Evolutionary conservation across 208 protist species (phyloP).

Genomic region (Strigomonas galati): DNA sequence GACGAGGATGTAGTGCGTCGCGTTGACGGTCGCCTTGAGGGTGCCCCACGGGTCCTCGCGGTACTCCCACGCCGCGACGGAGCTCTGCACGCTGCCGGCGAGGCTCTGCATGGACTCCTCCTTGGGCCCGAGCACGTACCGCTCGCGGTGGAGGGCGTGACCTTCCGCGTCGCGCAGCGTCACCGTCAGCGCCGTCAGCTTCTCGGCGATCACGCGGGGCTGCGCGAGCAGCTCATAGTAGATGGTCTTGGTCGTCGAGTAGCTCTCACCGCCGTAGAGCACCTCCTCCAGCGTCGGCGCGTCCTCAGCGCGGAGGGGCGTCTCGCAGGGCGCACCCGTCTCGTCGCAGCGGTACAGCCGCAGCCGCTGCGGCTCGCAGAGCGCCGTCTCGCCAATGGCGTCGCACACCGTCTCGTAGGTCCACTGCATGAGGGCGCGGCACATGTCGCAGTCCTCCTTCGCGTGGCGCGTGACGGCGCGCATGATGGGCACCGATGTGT

Average conservation of each 20-base stretch:
- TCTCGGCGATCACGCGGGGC: constrained; percentile 27
- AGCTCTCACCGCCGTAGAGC: constrained; percentile 26
- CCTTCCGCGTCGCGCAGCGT: constrained; percentile 48
- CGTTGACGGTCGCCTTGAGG: constrained; percentile 21
- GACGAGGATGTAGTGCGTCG: constrained; percentile 39
- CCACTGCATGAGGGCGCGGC: constrained; percentile 36
- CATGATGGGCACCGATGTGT: constrained; percentile 24
- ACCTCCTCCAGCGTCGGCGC: constrained; percentile 28
- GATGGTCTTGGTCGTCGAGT: constrained; percentile 20
- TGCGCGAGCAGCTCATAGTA: constrained; percentile 38
- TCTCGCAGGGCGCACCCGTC: constrained; percentile 13
- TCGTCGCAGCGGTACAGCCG: constrained; percentile 47
- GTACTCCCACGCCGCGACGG: constrained; percentile 27
- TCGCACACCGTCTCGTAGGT: constrained; percentile 54
- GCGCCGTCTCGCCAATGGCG: constrained; percentile 26
- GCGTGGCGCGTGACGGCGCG: constrained; percentile 15
- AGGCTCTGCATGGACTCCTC: constrained; percentile 25
- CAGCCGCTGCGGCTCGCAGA: constrained; percentile 39
- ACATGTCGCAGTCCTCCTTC: constrained; percentile 21
- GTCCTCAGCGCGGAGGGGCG: constrained; percentile 9
- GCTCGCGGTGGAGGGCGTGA: constrained; percentile 43
- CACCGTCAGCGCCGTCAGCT: constrained; percentile 17
- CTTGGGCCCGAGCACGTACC: constrained; percentile 20
- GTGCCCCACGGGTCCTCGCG: constrained; percentile 43
- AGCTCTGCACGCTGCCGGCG: constrained; percentile 26